Percentiles rank a stretch among this genome's conserved stretches.
These are phyloP conservation scores for Solanum neorickii DNA, from an alignment of 257 asterid genomes.

Conservation along the genomic window DNA sequence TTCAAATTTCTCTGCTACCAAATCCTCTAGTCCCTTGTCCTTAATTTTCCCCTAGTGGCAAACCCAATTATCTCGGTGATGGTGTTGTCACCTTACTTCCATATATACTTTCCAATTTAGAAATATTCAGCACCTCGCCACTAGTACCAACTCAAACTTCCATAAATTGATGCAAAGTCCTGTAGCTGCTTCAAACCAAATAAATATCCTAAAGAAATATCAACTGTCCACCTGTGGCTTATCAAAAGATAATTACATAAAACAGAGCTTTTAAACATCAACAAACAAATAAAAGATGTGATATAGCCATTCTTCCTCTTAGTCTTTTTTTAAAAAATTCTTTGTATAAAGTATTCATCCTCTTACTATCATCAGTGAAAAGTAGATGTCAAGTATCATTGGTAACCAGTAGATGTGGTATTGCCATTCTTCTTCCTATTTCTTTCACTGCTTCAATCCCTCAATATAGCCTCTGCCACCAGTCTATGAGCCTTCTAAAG, in stretches of 20 bases:
- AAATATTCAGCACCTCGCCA: background rate
- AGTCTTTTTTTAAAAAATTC: too few species aligned
- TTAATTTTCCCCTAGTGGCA: background rate
- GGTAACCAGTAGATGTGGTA: background rate
- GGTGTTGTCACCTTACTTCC: background rate
- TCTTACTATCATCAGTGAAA: background rate
- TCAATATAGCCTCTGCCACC: background rate
- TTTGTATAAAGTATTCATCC: background rate
- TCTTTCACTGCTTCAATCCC: background rate
- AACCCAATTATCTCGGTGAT: background rate
- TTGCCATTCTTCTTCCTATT: background rate
- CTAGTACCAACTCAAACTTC: background rate
- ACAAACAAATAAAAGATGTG: background rate
- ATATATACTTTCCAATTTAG: background rate
- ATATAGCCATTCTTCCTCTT: background rate
- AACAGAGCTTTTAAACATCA: background rate
- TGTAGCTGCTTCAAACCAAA: background rate
- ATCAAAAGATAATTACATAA: background rate
- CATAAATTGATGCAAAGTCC: background rate
- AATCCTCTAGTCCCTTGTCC: background rate
- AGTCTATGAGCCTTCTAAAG: background rate
- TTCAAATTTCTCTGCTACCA: background rate
- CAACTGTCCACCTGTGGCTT: background rate
- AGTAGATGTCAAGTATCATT: background rate
- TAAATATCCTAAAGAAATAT: background rate